Evolutionary conservation across 2,329 filamentous ascomycete genomes (phyloP).

Genomic region (Talaromyces verruculosus): DNA sequence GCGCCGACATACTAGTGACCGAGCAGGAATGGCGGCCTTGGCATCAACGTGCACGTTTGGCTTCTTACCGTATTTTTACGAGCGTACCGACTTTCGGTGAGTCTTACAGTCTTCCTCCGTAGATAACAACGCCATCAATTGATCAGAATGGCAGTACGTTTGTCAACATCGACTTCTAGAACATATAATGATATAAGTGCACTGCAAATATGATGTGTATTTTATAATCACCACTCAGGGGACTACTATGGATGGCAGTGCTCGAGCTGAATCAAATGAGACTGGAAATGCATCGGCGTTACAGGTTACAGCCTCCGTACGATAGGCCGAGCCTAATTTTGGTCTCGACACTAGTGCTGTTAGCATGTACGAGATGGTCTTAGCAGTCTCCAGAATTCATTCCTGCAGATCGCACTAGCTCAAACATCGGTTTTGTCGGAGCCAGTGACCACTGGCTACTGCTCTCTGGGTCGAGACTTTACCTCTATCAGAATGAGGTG

Average conservation of each 20-base stretch:
- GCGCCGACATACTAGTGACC: neutral
- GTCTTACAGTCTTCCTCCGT: neutral
- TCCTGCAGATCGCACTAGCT: conserved; percentile 2
- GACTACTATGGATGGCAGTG: neutral
- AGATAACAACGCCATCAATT: neutral
- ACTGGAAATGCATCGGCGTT: conserved; percentile 2
- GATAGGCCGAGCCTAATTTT: conserved; percentile 15
- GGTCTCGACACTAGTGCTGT: conserved; percentile 5
- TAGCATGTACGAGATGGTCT: neutral
- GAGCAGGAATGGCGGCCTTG: conserved; percentile 10
- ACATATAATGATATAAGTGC: neutral
- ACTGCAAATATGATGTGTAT: neutral
- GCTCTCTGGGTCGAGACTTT: neutral
- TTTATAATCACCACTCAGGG: neutral
- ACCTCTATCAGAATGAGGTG: neutral
- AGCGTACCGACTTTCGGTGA: neutral
- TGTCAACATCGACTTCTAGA: neutral
- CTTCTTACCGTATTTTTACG: conserved; percentile 3
- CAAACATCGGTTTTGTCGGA: neutral
- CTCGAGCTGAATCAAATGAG: neutral
- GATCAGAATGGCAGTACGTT: neutral
- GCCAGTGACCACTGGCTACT: neutral
- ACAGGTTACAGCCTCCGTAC: conserved; percentile 1
- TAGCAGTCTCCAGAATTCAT: neutral
- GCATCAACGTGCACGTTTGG: neutral